Evolutionary conservation across 2,329 filamentous ascomycete species (phyloP), one percentile per base, ranked within the genome.

Genomic region (Aschersonia sp.): DNA sequence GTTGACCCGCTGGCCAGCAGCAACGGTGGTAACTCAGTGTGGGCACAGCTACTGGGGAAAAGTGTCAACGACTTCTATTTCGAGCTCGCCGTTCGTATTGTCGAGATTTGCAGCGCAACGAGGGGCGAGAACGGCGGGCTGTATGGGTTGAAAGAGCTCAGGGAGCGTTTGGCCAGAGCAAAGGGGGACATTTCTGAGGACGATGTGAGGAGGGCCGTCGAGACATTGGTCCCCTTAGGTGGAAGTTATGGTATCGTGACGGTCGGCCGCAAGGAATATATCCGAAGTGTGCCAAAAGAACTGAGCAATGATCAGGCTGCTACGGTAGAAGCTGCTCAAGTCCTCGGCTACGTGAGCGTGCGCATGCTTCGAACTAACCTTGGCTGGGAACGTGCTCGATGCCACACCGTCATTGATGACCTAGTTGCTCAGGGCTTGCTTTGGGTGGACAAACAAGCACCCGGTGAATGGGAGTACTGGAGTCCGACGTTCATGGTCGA

Each of bases 61-160:
- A 88, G 82, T 57, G 89, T 98, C 55, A 94, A 95, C 62, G 92
- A 98, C 64, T 98, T 98, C 62, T 98, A 97, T 68, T 97, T 97
- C 64, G 90, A 94, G 69, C 79, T 98, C 43, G 92, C 88, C 1
- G 90, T 97, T n/a, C 77, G 87, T 45, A 85, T 97, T 1, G 92
- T 98, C 5, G 90, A 97, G 64, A 80, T 95, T 6, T 98, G 92
- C 61, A 75, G 87, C 5, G 79, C 83, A 46, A 95, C 88, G 43
- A 74, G 92, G 46, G 79, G 77, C 4, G 90, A 95, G 66, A 98
- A 98, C 62, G 92, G 92, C 6, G 92, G 92, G 0, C 70, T 98
- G 57, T 87, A 98, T 47, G 85, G 85, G 9, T 76, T 97, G 14
- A 71, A 77, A 43, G 90, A 97, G 64, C 81, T 94, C 56, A 72